Conservation (phyloP, 768 basidiomycete species). For the Mycena leptocephala region DNA sequence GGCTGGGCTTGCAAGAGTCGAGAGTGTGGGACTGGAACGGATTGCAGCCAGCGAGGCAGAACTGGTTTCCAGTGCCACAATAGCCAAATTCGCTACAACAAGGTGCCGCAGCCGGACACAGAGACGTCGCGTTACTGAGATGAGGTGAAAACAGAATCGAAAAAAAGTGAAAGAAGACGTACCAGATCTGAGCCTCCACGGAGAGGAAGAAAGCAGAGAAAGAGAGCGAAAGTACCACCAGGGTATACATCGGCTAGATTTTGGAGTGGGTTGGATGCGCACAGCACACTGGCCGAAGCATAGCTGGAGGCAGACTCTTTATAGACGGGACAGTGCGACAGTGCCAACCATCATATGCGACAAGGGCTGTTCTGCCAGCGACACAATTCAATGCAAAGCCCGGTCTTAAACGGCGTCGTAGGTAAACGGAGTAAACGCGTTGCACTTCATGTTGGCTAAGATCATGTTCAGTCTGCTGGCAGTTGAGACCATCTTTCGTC, state of each 20-base stretch:
- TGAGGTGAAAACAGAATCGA: not conserved
- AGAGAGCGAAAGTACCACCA: constrained; percentile 17
- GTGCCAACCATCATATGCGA: not conserved
- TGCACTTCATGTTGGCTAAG: no score
- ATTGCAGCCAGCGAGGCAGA: constrained; percentile 89
- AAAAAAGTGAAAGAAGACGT: not conserved
- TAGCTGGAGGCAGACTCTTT: not conserved
- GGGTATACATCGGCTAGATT: constrained; percentile 8
- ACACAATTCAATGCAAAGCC: no score
- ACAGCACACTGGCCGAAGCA: not conserved
- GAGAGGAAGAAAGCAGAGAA: constrained; percentile 5
- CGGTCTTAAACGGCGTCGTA: no score
- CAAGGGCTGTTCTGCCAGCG: not conserved
- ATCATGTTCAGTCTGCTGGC: no score
- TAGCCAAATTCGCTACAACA: constrained; percentile 73
- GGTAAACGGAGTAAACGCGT: no score
- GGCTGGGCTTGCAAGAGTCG: constrained; percentile 78
- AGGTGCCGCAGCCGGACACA: constrained; percentile 62
- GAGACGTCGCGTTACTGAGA: constrained; percentile 58
- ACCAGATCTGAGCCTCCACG: constrained; percentile 1
- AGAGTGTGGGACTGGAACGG: constrained; percentile 77
- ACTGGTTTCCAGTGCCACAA: constrained; percentile 69
- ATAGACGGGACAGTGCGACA: no score
- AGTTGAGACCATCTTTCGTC: no score
- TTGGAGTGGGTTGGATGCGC: constrained; percentile 1